Percentiles rank a stretch among this genome's conserved stretches.
Conservation (phyloP, 768 basidiomycete species). For the Imleria badia region DNA sequence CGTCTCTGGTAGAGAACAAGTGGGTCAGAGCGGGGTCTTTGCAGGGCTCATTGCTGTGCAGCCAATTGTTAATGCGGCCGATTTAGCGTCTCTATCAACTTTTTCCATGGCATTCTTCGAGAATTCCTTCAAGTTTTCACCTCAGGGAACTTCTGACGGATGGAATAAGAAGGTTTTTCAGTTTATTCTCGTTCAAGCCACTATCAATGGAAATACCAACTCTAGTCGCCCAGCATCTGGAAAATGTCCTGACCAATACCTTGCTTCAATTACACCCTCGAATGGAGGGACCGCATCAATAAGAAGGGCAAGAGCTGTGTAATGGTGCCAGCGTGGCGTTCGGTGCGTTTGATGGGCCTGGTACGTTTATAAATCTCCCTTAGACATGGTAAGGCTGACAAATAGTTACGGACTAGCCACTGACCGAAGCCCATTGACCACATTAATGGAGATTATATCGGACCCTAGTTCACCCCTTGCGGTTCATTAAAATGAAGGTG, state of each 20-base stretch:
- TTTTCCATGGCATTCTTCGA: constrained; percentile 10
- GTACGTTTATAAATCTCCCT: constrained; percentile 12
- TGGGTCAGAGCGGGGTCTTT: constrained; percentile 17
- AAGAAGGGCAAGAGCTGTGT: constrained; percentile 13
- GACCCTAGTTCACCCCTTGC: constrained; percentile 22
- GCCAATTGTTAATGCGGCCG: constrained; percentile 5
- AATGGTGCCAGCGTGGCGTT: constrained; percentile 15
- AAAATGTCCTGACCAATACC: constrained; percentile 3
- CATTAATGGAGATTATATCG: constrained; percentile 18
- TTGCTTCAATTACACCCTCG: constrained; percentile 8
- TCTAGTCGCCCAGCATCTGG: constrained; percentile 2
- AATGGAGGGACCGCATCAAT: constrained; percentile 7
- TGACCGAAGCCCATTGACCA: constrained; percentile 13
- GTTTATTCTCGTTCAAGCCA: neutral
- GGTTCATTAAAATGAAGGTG: constrained; percentile 22
- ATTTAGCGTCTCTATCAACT: constrained; percentile 8
- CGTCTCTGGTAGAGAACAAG: constrained; percentile 8
- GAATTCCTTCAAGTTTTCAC: constrained; percentile 5
- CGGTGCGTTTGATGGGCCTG: constrained; percentile 13
- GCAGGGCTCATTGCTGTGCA: constrained; percentile 21
- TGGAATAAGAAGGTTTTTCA: constrained; percentile 15
- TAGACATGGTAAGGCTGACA: constrained; percentile 20
- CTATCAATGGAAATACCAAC: constrained; percentile 2
- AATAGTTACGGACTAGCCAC: constrained; percentile 16
- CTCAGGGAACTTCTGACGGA: constrained; percentile 10